phyloP scores from a whole-genome alignment of 441 rosid genomes.

The Viola pubescens region DNA sequence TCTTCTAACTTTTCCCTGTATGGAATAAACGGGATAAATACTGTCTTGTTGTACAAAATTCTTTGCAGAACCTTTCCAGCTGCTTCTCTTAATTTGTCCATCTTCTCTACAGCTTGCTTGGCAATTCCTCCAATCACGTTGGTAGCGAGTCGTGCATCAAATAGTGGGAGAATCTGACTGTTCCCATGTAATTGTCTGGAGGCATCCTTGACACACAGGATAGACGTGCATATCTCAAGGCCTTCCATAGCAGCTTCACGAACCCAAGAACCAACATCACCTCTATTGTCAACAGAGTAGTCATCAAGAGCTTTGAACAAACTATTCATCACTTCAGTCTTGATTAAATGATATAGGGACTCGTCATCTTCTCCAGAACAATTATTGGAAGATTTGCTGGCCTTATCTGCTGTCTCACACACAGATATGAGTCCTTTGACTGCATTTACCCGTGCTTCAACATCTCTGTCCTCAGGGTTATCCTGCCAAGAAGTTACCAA shows the following conservation, averaged over 20 bases:
- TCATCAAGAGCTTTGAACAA: slow-evolving; percentile 82
- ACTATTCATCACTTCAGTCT: slow-evolving; percentile 69
- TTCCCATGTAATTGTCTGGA: slow-evolving; percentile 14
- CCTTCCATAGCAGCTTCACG: slow-evolving; percentile 97
- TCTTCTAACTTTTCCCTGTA: slow-evolving; percentile 64
- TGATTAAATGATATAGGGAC: slow-evolving; percentile 53
- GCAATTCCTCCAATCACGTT: slow-evolving; percentile 48
- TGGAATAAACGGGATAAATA: slow-evolving; percentile 59
- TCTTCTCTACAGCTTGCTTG: slow-evolving; percentile 94
- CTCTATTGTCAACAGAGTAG: slow-evolving; percentile 90
- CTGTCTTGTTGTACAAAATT: slow-evolving; percentile 49
- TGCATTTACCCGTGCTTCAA: slow-evolving; percentile 92
- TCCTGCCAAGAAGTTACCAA: slow-evolving; percentile 40
- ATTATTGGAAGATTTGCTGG: slow-evolving; percentile 25
- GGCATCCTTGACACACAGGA: slow-evolving; percentile 45
- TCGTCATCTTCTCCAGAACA: slow-evolving; percentile 29
- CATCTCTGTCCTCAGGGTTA: slow-evolving; percentile 89
- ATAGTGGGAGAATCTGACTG: slow-evolving; percentile 24
- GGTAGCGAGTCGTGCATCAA: slow-evolving; percentile 59
- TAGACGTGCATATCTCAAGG: slow-evolving; percentile 71
- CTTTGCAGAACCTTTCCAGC: slow-evolving; percentile 77
- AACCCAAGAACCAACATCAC: slow-evolving; percentile 99
- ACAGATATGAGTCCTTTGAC: slow-evolving; percentile 80
- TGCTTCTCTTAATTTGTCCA: slow-evolving; percentile 91
- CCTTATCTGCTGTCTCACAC: slow-evolving; percentile 64